Evolutionary conservation across 2,329 filamentous ascomycete genomes (phyloP).

Genomic region (Colletotrichum camelliae): DNA sequence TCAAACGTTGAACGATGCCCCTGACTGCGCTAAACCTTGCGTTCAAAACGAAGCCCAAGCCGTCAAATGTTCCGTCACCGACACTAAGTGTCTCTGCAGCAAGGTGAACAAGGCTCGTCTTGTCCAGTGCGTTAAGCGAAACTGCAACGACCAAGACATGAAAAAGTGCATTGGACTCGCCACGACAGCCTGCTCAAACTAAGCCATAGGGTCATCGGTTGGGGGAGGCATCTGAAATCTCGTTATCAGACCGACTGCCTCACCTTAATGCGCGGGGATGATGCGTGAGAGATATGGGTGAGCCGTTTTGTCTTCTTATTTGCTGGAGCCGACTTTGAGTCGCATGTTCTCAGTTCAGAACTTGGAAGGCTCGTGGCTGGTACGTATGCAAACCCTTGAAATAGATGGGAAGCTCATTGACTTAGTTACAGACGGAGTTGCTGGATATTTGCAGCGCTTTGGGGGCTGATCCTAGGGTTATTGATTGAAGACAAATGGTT

Average conservation of each 20-base stretch:
- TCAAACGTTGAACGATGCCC: neutral
- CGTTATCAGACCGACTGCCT: neutral
- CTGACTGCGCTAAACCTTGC: neutral
- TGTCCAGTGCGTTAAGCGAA: neutral
- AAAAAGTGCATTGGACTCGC: neutral
- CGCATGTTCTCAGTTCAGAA: neutral
- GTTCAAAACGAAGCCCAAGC: neutral
- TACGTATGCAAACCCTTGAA: neutral
- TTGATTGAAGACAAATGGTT: neutral
- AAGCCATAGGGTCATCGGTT: neutral
- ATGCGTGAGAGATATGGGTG: no score
- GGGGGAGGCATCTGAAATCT: neutral
- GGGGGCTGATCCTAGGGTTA: neutral
- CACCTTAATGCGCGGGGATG: neutral
- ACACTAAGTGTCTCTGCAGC: slow-evolving; percentile 7
- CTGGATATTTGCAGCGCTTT: neutral
- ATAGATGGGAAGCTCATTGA: neutral
- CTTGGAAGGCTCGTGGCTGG: neutral
- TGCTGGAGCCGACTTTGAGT: neutral
- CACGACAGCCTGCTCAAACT: neutral
- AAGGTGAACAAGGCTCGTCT: neutral
- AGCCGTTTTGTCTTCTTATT: neutral
- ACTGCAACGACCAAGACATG: neutral
- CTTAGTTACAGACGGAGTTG: neutral
- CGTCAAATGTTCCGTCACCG: neutral